Evolutionary conservation across 257 asterid species (phyloP).

Genomic region (Solanum tacnaense): DNA sequence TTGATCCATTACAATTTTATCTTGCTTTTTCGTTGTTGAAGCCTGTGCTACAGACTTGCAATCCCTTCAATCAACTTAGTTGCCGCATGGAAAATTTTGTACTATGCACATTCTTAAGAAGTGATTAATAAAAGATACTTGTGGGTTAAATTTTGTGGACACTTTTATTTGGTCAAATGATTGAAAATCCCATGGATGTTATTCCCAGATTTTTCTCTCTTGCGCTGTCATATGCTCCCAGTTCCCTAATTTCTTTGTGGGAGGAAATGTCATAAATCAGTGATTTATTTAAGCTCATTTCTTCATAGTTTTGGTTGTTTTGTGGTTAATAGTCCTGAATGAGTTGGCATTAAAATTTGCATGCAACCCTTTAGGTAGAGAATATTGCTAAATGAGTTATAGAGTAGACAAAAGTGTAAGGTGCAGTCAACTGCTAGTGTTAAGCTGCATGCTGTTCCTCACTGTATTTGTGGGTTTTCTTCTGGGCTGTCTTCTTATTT

Average conservation of each 20-base stretch:
- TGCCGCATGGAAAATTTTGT: background rate
- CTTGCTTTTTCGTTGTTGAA: background rate
- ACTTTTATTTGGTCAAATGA: background rate
- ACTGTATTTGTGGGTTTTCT: background rate
- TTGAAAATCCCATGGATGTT: background rate
- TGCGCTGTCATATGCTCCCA: background rate
- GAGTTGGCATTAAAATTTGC: background rate
- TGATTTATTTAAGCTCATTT: background rate
- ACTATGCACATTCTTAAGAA: background rate
- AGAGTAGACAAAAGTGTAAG: background rate
- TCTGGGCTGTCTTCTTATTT: background rate
- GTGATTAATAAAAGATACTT: background rate
- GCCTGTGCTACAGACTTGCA: background rate
- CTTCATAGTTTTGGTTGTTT: background rate
- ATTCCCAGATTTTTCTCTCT: background rate
- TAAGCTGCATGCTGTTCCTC: background rate
- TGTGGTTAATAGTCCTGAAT: background rate
- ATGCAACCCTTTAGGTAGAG: background rate
- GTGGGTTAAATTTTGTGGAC: background rate
- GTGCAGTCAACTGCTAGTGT: background rate
- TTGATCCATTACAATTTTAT: background rate
- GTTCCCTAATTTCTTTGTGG: background rate
- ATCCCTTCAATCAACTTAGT: background rate
- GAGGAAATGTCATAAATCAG: background rate
- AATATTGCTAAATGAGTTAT: background rate